A percentile compares a stretch with the other conserved stretches of the same genome.
Evolutionary conservation across 768 basidiomycete species (phyloP).

Genomic region (Trametes sanguinea): DNA sequence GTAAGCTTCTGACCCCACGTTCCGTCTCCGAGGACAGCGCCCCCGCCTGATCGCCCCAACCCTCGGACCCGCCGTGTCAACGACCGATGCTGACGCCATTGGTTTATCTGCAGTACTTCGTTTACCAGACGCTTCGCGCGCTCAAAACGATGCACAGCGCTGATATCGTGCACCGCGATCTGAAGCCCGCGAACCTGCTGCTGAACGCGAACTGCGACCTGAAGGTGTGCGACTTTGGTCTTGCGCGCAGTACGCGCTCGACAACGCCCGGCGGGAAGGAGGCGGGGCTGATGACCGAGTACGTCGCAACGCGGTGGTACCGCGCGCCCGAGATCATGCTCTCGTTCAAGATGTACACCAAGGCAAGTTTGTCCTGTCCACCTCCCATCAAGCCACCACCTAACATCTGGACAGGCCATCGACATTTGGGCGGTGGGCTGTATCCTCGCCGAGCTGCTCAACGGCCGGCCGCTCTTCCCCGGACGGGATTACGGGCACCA

Average conservation of each 20-base stretch:
- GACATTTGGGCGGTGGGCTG: slow-evolving; percentile 78
- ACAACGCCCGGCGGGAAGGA: slow-evolving; percentile 59
- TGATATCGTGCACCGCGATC: slow-evolving; percentile 74
- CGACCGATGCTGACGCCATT: background rate
- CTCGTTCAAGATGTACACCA: slow-evolving; percentile 87
- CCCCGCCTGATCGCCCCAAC: background rate
- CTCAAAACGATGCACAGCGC: slow-evolving; percentile 90
- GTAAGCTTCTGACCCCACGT: slow-evolving; percentile 37
- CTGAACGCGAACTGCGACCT: slow-evolving; percentile 90
- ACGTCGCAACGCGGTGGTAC: slow-evolving; percentile 93
- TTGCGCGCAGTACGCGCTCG: slow-evolving; percentile 67
- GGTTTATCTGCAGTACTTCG: slow-evolving; percentile 57
- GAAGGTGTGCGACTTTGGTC: slow-evolving; percentile 88
- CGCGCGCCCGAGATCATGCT: slow-evolving; percentile 95
- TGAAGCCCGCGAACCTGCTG: slow-evolving; percentile 86
- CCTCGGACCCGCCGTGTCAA: slow-evolving; percentile 11
- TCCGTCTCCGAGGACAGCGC: background rate
- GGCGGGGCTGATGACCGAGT: slow-evolving; percentile 74
- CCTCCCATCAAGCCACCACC: background rate
- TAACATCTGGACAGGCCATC: slow-evolving; percentile 47
- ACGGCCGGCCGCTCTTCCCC: slow-evolving; percentile 81
- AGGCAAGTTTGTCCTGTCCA: slow-evolving; percentile 41
- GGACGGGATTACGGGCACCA: slow-evolving; percentile 89
- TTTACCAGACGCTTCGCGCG: slow-evolving; percentile 83
- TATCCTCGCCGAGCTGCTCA: slow-evolving; percentile 81